phyloP scores from a whole-genome alignment of 2,329 filamentous ascomycete genomes.

The Fusarium devonianum region DNA sequence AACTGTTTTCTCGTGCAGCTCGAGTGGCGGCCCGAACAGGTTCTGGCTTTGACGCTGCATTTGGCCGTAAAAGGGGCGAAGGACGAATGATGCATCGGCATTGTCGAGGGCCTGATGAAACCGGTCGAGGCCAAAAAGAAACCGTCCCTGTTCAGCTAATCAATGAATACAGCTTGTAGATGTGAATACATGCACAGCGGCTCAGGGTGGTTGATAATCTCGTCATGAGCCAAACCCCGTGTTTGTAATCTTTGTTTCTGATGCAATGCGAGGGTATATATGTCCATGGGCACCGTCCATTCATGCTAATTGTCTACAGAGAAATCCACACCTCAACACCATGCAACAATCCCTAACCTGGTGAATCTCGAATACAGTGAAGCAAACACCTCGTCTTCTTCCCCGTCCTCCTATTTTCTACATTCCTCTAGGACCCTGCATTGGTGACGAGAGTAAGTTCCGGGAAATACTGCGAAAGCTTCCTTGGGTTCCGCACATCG shows the following conservation, averaged over 20 bases:
- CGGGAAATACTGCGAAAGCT: constrained; percentile 43
- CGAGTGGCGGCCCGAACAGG: constrained; percentile 1
- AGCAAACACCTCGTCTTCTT: constrained; percentile 3
- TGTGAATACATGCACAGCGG: too few species aligned
- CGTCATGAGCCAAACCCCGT: constrained; percentile 24
- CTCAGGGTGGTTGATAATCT: too few species aligned
- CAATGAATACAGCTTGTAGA: background rate
- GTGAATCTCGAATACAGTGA: constrained; percentile 7
- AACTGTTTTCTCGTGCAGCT: background rate
- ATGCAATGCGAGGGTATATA: constrained; percentile 32
- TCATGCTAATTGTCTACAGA: constrained; percentile 32
- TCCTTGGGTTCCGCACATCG: constrained; percentile 40
- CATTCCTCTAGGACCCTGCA: constrained; percentile 10
- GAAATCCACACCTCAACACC: constrained; percentile 36
- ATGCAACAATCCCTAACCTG: constrained; percentile 21
- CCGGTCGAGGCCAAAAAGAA: background rate
- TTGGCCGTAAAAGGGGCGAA: constrained; percentile 31
- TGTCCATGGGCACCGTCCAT: constrained; percentile 25
- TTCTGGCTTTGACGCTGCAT: constrained; percentile 16
- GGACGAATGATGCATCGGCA: constrained; percentile 10
- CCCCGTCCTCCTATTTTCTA: background rate
- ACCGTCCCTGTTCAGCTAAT: background rate
- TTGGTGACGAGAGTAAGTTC: constrained; percentile 36
- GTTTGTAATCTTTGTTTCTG: constrained; percentile 21
- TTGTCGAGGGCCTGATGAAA: constrained; percentile 5